These are phyloP conservation scores for Fusarium graminum DNA, from an alignment of 2,329 filamentous ascomycete species.

Conservation along the genomic window DNA sequence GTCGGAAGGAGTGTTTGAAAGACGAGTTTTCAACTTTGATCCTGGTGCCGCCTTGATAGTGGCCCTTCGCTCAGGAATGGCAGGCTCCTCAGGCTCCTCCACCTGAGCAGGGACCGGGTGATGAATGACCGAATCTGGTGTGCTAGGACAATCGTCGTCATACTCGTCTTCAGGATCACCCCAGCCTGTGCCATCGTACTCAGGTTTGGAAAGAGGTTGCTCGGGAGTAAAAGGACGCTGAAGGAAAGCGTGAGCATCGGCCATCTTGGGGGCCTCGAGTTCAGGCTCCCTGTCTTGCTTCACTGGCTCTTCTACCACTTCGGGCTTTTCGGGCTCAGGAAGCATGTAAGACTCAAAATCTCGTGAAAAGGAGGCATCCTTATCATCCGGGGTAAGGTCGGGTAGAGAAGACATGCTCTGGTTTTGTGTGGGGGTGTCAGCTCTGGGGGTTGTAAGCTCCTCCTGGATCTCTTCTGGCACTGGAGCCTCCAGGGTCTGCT, in stretches of 20 bases:
- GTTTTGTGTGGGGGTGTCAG: conserved; percentile 50
- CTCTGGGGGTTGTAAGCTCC: conserved; percentile 64
- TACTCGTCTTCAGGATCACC: conserved; percentile 66
- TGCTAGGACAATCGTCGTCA: conserved; percentile 71
- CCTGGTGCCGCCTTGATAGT: conserved; percentile 87
- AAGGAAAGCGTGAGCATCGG: conserved; percentile 54
- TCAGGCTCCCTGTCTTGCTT: conserved; percentile 41
- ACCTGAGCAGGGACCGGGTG: conserved; percentile 68
- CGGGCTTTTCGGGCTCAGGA: conserved; percentile 54
- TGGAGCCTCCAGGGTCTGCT: conserved; percentile 52
- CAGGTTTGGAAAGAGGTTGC: conserved; percentile 67
- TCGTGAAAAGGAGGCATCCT: conserved; percentile 57
- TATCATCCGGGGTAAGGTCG: conserved; percentile 53
- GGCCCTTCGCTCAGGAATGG: conserved; percentile 83
- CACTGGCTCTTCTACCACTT: conserved; percentile 50
- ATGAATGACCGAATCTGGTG: conserved; percentile 91
- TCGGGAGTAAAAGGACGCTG: conserved; percentile 65
- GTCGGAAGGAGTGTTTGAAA: conserved; percentile 89
- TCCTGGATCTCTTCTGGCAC: conserved; percentile 56
- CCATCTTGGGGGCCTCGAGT: conserved; percentile 52
- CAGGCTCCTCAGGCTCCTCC: conserved; percentile 61
- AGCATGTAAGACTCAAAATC: conserved; percentile 63
- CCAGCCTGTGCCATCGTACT: conserved; percentile 74
- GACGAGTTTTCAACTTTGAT: conserved; percentile 87
- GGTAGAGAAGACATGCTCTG: conserved; percentile 52